Evolutionary conservation across 345 rosid genomes (phyloP).

Genomic region (Physaria fendleri): DNA sequence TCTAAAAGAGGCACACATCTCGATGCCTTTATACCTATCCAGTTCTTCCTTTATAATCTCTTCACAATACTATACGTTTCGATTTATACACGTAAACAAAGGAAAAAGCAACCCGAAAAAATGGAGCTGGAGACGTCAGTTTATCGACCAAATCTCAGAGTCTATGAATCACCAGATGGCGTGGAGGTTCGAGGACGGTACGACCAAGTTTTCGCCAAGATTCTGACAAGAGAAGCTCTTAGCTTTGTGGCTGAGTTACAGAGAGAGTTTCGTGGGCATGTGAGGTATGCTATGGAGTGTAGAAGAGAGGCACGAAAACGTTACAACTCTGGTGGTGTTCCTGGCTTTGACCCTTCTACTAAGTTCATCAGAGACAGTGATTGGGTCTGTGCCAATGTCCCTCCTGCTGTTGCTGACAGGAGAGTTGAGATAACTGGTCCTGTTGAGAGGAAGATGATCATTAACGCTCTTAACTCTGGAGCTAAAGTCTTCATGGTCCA

Average conservation of each 20-base stretch:
- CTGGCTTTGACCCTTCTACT: constrained; percentile 80
- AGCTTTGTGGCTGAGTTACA: constrained; percentile 74
- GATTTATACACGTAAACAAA: constrained; percentile 1
- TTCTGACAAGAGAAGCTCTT: constrained; percentile 68
- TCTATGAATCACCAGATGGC: constrained; percentile 60
- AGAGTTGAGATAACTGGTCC: constrained; percentile 90
- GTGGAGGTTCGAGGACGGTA: constrained; percentile 75
- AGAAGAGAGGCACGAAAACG: constrained; percentile 54
- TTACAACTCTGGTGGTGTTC: constrained; percentile 50
- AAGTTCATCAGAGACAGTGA: constrained; percentile 59
- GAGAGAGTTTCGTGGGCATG: constrained; percentile 58
- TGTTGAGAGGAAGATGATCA: constrained; percentile 90
- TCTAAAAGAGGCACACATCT: constrained; percentile 28
- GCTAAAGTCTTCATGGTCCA: constrained; percentile 92
- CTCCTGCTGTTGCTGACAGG: constrained; percentile 68
- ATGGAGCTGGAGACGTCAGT: constrained; percentile 27
- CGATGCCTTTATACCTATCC: constrained; percentile 25
- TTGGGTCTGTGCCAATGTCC: constrained; percentile 68
- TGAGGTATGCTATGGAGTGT: constrained; percentile 73
- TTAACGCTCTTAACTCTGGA: constrained; percentile 91
- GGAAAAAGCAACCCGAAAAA: neutral
- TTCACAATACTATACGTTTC: neutral
- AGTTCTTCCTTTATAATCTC: constrained; percentile 24
- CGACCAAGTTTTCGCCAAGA: constrained; percentile 52
- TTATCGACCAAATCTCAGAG: constrained; percentile 21